phyloP scores from a whole-genome alignment of 2,329 filamentous ascomycete genomes.

The Graphilbum ipis-grandicollis region DNA sequence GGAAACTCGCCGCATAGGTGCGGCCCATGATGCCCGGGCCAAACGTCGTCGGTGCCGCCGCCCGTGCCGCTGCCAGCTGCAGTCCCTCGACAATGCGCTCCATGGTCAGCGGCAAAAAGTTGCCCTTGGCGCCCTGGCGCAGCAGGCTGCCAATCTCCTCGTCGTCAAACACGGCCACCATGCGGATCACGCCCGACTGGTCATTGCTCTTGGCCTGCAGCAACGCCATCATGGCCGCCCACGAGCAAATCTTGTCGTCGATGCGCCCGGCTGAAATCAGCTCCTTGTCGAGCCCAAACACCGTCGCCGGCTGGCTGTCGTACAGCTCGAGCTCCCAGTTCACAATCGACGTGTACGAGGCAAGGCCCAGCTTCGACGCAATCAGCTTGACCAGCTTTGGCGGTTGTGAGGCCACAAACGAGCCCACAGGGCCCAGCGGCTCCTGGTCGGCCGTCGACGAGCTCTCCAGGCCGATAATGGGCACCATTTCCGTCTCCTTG shows the following conservation, averaged over 20 bases:
- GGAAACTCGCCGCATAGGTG: slow-evolving; percentile 82
- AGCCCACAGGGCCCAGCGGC: slow-evolving; percentile 41
- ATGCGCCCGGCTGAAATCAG: slow-evolving; percentile 92
- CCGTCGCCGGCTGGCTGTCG: slow-evolving; percentile 69
- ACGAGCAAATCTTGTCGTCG: slow-evolving; percentile 95
- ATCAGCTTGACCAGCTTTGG: slow-evolving; percentile 73
- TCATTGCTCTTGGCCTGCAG: slow-evolving; percentile 44
- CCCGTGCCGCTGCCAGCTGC: slow-evolving; percentile 31
- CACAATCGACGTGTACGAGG: slow-evolving; percentile 56
- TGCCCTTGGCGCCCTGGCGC: slow-evolving; percentile 75
- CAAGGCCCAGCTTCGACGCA: slow-evolving; percentile 56
- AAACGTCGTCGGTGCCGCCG: no score
- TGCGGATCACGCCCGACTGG: slow-evolving; percentile 56
- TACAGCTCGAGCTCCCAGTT: slow-evolving; percentile 97
- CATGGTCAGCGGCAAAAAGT: slow-evolving; percentile 68
- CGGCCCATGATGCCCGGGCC: slow-evolving; percentile 52
- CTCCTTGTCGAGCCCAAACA: slow-evolving; percentile 75
- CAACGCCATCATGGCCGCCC: slow-evolving; percentile 73
- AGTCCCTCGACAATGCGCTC: slow-evolving; percentile 63
- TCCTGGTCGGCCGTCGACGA: slow-evolving; percentile 15
- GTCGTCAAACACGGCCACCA: slow-evolving; percentile 90
- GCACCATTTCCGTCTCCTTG: slow-evolving; percentile 82
- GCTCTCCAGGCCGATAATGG: slow-evolving; percentile 78
- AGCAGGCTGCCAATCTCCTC: slow-evolving; percentile 89
- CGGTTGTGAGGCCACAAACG: slow-evolving; percentile 72